Conservation (phyloP, 2,329 filamentous ascomycete genomes). For the Aurifilum marmelostoma region DNA sequence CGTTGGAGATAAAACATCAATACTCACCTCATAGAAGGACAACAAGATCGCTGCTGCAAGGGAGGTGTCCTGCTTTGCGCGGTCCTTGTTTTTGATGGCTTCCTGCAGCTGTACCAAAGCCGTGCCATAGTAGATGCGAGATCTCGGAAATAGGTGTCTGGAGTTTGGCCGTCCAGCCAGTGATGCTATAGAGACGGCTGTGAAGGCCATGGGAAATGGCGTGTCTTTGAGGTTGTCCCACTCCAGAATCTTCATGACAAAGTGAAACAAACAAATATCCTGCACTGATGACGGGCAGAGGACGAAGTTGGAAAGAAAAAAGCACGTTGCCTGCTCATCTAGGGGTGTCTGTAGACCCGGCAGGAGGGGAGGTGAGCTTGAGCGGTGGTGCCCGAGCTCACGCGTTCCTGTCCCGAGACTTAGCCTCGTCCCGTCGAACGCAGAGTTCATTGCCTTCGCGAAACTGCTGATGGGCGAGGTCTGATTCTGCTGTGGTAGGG, state of each 20-base stretch:
- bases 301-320: slow-evolving; percentile 35
- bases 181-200: slow-evolving; percentile 33
- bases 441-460: slow-evolving; percentile 18
- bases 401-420: background rate
- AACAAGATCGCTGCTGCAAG: slow-evolving; percentile 33
- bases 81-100: slow-evolving; percentile 31
- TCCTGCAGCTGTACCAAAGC: slow-evolving; percentile 32
- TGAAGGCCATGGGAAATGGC: slow-evolving; percentile 33
- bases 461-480: slow-evolving; percentile 13
- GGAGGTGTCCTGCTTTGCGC: slow-evolving; percentile 31
- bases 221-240: slow-evolving; percentile 30
- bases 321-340: slow-evolving; percentile 34
- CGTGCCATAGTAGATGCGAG: slow-evolving; percentile 33
- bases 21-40: slow-evolving; percentile 34
- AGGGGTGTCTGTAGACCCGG: slow-evolving; percentile 31
- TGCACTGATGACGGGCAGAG: slow-evolving; percentile 31
- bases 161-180: slow-evolving; percentile 34
- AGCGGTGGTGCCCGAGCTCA: background rate
- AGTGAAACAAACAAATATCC: slow-evolving; percentile 31
- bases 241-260: slow-evolving; percentile 32
- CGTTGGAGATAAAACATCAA: too few relatives aligned
- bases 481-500: slow-evolving; percentile 8
- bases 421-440: slow-evolving; percentile 21
- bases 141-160: slow-evolving; percentile 29
- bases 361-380: slow-evolving; percentile 1